Conservation (phyloP, 768 basidiomycete species). For the Naganishia vishniacii region DNA sequence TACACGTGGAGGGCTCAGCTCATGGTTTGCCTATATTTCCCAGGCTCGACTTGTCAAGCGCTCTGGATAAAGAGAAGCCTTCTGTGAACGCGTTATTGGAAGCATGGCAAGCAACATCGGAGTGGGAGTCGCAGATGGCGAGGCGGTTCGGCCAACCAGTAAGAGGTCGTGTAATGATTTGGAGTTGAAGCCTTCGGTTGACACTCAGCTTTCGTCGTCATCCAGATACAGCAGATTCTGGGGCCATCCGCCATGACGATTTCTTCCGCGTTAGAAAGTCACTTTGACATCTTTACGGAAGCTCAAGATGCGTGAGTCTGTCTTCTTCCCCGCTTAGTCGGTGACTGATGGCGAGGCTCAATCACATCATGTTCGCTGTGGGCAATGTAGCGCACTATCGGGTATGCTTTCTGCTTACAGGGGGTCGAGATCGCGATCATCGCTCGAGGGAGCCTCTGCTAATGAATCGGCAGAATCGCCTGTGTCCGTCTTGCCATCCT, state of each 20-base stretch:
- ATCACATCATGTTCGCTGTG: too few species aligned
- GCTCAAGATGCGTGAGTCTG: conserved; percentile 65
- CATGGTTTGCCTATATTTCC: background rate
- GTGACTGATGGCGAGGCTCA: too few species aligned
- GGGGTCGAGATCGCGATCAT: conserved; percentile 59
- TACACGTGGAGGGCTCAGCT: background rate
- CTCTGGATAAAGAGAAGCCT: conserved; percentile 71
- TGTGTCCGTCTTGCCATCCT: conserved; percentile 76
- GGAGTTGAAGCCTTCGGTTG: background rate
- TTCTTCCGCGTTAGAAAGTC: conserved; percentile 82
- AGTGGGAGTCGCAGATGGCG: conserved; percentile 76
- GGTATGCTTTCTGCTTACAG: conserved; percentile 87
- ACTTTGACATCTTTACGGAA: conserved; percentile 88
- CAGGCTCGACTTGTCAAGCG: conserved; percentile 75
- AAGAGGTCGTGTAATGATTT: conserved; percentile 26
- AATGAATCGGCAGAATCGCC: conserved; percentile 53
- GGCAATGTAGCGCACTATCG: conserved; percentile 61
- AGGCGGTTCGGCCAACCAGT: conserved; percentile 73
- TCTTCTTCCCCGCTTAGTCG: too few species aligned
- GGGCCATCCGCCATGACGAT: conserved; percentile 49
- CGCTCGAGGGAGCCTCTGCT: conserved; percentile 56
- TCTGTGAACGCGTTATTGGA: conserved; percentile 77
- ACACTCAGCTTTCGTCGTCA: background rate
- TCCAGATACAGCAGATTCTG: conserved; percentile 39
- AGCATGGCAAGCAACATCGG: conserved; percentile 73